A percentile compares a stretch with the other conserved stretches of the same genome.
Evolutionary conservation across 352 stramenopile genomes (phyloP).

Genomic region (Globisporangium spinosum): DNA sequence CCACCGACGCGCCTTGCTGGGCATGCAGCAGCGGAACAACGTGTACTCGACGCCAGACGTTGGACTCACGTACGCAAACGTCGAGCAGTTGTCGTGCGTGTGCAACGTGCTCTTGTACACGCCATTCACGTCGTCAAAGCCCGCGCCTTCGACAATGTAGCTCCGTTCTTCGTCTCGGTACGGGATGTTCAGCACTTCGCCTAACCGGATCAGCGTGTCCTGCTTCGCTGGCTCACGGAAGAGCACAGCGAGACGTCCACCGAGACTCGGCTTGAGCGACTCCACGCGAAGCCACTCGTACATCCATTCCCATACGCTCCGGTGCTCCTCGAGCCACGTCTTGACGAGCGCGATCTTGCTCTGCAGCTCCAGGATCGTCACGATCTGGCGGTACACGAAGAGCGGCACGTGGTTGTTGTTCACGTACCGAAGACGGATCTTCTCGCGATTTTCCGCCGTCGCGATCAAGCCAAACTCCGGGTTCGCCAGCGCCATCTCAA

Average conservation of each 20-base stretch:
- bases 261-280: conserved; percentile 74
- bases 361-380: conserved; percentile 64
- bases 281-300: conserved; percentile 88
- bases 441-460: conserved; percentile 63
- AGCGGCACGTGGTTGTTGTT: conserved; percentile 69
- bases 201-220: conserved; percentile 62
- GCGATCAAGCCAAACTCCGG: conserved; percentile 67
- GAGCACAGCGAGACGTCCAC: conserved; percentile 57
- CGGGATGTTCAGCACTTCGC: conserved; percentile 54
- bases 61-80: conserved; percentile 48
- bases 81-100: conserved; percentile 70
- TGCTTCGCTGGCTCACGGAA: conserved; percentile 72
- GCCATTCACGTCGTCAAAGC: conserved; percentile 91
- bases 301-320: conserved; percentile 71
- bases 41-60: conserved; percentile 86
- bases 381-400: conserved; percentile 81
- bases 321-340: conserved; percentile 51
- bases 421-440: conserved; percentile 54
- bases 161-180: conserved; percentile 73
- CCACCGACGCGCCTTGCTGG: conserved; percentile 96
- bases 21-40: conserved; percentile 97
- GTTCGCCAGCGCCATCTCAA: conserved; percentile 64
- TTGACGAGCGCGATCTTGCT: conserved; percentile 53
- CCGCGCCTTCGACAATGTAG: conserved; percentile 89
- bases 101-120: conserved; percentile 87